Conservation (phyloP, 441 rosid genomes). For the Bruguiera hainesii region DNA sequence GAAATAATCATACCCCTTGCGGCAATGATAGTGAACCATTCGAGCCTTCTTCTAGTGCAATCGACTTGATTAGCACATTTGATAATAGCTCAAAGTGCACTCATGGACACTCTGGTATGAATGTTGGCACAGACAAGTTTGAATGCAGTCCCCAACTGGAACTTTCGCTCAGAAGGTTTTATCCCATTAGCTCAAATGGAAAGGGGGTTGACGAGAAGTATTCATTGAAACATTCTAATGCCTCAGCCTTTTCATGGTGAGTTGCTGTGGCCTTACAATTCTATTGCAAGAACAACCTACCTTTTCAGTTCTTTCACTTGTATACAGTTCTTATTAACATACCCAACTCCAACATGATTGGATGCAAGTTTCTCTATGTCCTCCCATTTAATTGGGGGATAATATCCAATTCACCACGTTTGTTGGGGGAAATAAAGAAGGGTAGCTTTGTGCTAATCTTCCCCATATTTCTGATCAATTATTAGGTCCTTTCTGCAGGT, state of each 20-base stretch:
- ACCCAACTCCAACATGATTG: too few species aligned
- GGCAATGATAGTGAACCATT: slow-evolving; percentile 23
- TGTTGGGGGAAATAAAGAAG: too few species aligned
- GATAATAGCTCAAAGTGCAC: slow-evolving; percentile 29
- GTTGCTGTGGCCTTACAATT: slow-evolving; percentile 15
- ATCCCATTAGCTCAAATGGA: slow-evolving; percentile 35
- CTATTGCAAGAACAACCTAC: too few species aligned
- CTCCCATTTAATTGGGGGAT: too few species aligned
- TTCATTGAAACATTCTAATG: slow-evolving; percentile 59
- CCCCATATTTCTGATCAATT: slow-evolving; percentile 17
- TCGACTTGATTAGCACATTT: slow-evolving; percentile 75
- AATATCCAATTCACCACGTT: too few species aligned
- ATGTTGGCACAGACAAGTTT: slow-evolving; percentile 24
- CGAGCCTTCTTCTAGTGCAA: slow-evolving; percentile 38
- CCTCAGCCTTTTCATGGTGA: slow-evolving; percentile 67
- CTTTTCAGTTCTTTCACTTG: too few species aligned
- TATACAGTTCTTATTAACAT: too few species aligned
- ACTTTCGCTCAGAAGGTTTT: slow-evolving; percentile 62
- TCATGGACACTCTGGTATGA: slow-evolving; percentile 14
- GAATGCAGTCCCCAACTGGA: slow-evolving; percentile 48
- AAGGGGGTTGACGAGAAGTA: slow-evolving; percentile 43
- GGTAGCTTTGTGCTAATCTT: not conserved
- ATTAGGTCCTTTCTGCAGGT: slow-evolving; percentile 40
- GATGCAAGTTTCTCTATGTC: too few species aligned
- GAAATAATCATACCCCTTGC: slow-evolving; percentile 19